These are phyloP conservation scores for Luffa aegyptiaca DNA, from an alignment of 306 rosid species.

Conservation along the genomic window DNA sequence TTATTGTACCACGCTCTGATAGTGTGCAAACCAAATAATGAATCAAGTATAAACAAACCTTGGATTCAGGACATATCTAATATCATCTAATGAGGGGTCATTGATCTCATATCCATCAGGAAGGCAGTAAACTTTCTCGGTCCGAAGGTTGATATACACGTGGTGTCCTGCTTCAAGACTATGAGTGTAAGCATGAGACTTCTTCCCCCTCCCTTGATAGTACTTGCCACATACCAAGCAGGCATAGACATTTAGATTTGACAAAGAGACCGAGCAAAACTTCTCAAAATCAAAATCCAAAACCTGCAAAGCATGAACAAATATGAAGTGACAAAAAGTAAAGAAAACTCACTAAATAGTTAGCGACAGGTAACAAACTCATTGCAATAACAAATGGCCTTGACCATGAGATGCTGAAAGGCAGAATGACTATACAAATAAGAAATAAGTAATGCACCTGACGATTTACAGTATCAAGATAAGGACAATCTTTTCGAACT, in stretches of 20 bases:
- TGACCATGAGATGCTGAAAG: neutral
- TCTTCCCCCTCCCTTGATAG: slow-evolving; percentile 94
- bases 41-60: slow-evolving; percentile 40
- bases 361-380: neutral
- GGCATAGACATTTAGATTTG: slow-evolving; percentile 87
- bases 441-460: slow-evolving; percentile 43
- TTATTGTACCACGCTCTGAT: neutral
- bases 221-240: slow-evolving; percentile 95
- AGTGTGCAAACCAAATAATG: neutral
- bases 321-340: neutral
- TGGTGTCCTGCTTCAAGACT: slow-evolving; percentile 98
- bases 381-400: neutral
- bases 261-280: slow-evolving; percentile 85
- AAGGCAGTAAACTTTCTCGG: slow-evolving; percentile 94
- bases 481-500: slow-evolving; percentile 90
- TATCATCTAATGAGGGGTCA: slow-evolving; percentile 94
- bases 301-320: slow-evolving; percentile 40
- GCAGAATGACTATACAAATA: neutral
- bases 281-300: slow-evolving; percentile 96
- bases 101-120: slow-evolving; percentile 97
- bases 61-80: slow-evolving; percentile 88
- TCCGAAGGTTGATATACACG: slow-evolving; percentile 79
- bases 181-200: slow-evolving; percentile 95
- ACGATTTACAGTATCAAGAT: slow-evolving; percentile 92
- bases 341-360: neutral